Conservation (phyloP, 108 stramenopile species). For the Cyclotella sp. region DNA sequence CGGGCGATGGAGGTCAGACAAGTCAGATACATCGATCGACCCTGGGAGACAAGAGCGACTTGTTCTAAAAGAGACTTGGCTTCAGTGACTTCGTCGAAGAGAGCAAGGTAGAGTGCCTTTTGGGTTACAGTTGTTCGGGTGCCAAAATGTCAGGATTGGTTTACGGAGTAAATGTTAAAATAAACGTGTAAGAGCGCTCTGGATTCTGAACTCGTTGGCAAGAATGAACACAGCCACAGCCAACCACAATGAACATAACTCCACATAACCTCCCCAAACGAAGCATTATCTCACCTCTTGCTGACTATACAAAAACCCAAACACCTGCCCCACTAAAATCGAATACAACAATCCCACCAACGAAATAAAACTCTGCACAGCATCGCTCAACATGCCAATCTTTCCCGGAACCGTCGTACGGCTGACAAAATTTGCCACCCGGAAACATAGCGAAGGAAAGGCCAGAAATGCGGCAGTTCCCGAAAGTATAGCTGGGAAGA, state of each 20-base stretch:
- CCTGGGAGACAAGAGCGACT: conserved; percentile 85
- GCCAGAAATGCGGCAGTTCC: conserved; percentile 24
- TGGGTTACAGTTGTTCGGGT: neutral
- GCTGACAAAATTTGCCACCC: conserved; percentile 38
- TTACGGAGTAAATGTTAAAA: neutral
- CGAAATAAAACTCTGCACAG: conserved; percentile 37
- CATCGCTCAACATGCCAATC: conserved; percentile 38
- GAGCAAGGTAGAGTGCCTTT: conserved; percentile 69
- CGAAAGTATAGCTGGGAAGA: conserved; percentile 39
- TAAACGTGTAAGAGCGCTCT: no score
- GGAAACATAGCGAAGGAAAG: conserved; percentile 33
- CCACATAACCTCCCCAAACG: neutral
- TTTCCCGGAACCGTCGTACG: conserved; percentile 18
- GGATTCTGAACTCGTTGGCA: no score
- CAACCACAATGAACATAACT: neutral
- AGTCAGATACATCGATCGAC: conserved; percentile 72
- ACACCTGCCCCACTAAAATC: conserved; percentile 79
- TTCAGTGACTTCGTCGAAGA: conserved; percentile 87
- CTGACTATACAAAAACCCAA: conserved; percentile 57
- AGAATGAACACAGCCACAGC: neutral
- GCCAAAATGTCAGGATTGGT: neutral
- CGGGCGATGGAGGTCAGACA: conserved; percentile 68
- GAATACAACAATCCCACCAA: conserved; percentile 68
- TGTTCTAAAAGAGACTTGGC: conserved; percentile 88
- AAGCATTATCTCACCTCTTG: conserved; percentile 42